A percentile compares a stretch with the other conserved stretches of the same genome.
phyloP scores from a whole-genome alignment of 2,329 filamentous ascomycete genomes.

The Colletotrichum australisinense region DNA sequence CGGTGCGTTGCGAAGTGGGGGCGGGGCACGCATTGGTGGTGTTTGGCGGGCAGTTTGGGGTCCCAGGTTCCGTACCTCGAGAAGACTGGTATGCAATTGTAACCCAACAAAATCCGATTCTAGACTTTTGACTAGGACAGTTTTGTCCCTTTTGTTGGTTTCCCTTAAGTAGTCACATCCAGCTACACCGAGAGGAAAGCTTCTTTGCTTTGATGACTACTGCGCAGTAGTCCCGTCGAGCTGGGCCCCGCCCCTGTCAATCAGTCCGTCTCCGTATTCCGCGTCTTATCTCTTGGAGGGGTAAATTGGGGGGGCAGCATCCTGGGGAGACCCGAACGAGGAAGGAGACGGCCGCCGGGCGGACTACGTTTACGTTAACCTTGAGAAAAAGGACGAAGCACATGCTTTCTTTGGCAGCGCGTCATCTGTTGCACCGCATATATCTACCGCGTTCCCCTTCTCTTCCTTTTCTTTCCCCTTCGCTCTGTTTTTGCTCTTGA shows the following conservation, averaged over 20 bases:
- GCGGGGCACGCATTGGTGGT: not conserved
- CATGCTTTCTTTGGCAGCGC: conserved; percentile 2
- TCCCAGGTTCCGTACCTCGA: not conserved
- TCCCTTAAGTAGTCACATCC: not conserved
- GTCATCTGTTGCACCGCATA: conserved; percentile 14
- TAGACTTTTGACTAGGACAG: not conserved
- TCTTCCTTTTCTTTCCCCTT: not conserved
- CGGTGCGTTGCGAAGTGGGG: conserved; percentile 25
- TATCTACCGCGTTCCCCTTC: not conserved
- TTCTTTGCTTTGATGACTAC: conserved; percentile 1
- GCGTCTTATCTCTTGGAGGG: conserved; percentile 6
- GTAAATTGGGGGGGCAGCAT: not conserved
- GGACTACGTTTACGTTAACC: not conserved
- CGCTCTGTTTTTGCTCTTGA: not conserved
- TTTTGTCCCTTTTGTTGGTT: not conserved
- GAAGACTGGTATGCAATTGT: not conserved
- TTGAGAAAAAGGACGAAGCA: not conserved
- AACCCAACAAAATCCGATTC: not conserved
- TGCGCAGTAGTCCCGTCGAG: not conserved
- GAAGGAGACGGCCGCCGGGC: not conserved
- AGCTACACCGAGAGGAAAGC: not conserved
- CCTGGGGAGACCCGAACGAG: not conserved
- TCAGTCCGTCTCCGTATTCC: not conserved
- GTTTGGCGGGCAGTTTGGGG: not conserved
- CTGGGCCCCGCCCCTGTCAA: not conserved